phyloP scores from a whole-genome alignment of 768 basidiomycete genomes.

The Albatrellus ellisii region DNA sequence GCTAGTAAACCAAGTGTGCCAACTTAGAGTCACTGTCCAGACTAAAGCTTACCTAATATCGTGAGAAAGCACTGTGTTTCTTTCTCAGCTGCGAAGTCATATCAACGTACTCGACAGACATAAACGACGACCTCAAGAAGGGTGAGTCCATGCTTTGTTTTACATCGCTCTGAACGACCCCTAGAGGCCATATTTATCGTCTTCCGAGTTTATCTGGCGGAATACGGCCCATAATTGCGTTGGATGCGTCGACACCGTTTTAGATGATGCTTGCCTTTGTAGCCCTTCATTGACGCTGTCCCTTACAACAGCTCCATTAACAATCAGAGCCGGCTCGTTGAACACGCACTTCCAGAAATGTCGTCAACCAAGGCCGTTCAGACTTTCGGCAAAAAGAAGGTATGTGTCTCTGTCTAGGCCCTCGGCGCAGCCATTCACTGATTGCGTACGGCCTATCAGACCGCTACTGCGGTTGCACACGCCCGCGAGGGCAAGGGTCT shows the following conservation, averaged over 20 bases:
- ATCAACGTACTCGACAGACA: constrained; percentile 16
- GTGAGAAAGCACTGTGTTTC: not conserved
- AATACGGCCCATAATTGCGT: constrained; percentile 13
- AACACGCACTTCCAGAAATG: constrained; percentile 50
- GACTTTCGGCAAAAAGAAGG: constrained; percentile 99
- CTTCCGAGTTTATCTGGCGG: not conserved
- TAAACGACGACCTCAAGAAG: constrained; percentile 22
- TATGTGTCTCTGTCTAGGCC: constrained; percentile 20
- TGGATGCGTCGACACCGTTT: constrained; percentile 25
- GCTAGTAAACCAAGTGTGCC: not conserved
- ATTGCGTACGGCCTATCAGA: constrained; percentile 33
- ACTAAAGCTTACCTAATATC: constrained; percentile 7
- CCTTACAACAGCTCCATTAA: constrained; percentile 12
- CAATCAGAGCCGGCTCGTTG: constrained; percentile 14
- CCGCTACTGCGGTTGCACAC: constrained; percentile 95
- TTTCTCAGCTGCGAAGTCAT: constrained; percentile 1
- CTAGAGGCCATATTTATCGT: not conserved
- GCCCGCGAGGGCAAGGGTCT: constrained; percentile 94
- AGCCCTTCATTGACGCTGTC: constrained; percentile 8
- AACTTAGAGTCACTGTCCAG: no score
- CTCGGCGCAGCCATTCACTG: constrained; percentile 2
- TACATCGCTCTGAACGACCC: not conserved
- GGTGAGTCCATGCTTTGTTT: constrained; percentile 23
- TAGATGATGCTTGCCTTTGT: constrained; percentile 24
- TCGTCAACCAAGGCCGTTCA: constrained; percentile 82